A percentile compares a stretch with the other conserved stretches of the same genome.
phyloP scores from a whole-genome alignment of 441 rosid species.

The Jatropha multifida region DNA sequence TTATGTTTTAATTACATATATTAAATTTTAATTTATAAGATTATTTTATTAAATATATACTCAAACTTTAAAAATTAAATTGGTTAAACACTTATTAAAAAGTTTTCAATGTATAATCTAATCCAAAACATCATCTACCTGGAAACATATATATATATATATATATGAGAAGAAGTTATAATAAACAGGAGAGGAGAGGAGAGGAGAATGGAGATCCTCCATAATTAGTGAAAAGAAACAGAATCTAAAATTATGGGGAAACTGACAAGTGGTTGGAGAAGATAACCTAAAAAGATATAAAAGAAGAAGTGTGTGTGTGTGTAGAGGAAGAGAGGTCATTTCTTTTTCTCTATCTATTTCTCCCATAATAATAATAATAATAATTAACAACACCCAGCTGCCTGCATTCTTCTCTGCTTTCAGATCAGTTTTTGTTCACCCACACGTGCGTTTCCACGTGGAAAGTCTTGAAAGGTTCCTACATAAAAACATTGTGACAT shows the following conservation, averaged over 20 bases:
- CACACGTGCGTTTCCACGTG: slow-evolving; percentile 29
- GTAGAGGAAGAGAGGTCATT: too few species aligned
- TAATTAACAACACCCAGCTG: not conserved
- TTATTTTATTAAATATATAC: too few species aligned
- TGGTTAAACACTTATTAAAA: too few species aligned
- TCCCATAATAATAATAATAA: not conserved
- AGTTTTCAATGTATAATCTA: too few species aligned
- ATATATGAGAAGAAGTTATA: not conserved
- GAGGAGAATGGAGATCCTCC: not conserved
- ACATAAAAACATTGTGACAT: not conserved
- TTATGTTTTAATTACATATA: too few species aligned
- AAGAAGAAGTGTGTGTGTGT: not conserved
- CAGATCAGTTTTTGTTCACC: slow-evolving; percentile 1
- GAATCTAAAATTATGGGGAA: slow-evolving; percentile 24
- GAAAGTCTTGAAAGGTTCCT: slow-evolving; percentile 12
- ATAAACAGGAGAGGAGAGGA: not conserved
- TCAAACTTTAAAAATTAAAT: too few species aligned
- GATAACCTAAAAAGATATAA: slow-evolving; percentile 26
- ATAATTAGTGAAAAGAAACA: not conserved
- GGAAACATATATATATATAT: not conserved
- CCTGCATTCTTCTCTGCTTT: not conserved
- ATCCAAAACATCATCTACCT: too few species aligned
- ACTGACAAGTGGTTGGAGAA: slow-evolving; percentile 31
- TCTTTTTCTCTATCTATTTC: not conserved
- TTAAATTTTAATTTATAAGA: too few species aligned